Evolutionary conservation across 306 rosid genomes (phyloP).

Genomic region (Fragaria vesca): DNA sequence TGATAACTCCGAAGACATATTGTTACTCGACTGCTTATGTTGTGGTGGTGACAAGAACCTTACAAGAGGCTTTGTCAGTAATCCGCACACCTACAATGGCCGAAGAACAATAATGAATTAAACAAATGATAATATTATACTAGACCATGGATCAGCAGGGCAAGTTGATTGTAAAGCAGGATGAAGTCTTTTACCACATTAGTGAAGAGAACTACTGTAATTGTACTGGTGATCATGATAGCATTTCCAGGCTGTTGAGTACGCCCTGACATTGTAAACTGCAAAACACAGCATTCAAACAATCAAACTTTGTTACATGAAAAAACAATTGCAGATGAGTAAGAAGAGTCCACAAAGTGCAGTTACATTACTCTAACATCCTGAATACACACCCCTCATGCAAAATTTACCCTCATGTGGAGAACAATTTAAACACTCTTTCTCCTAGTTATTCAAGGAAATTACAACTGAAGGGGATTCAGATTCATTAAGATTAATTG

Average conservation of each 20-base stretch:
- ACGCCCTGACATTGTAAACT: constrained; percentile 57
- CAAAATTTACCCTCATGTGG: not conserved
- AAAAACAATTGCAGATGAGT: not conserved
- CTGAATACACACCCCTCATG: not conserved
- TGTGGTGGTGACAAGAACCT: constrained; percentile 43
- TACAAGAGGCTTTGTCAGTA: constrained; percentile 56
- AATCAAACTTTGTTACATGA: not conserved
- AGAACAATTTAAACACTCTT: not conserved
- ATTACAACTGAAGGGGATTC: not conserved
- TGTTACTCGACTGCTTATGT: constrained; percentile 8
- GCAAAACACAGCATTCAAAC: constrained; percentile 17
- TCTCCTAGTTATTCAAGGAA: not conserved
- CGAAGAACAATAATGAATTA: not conserved
- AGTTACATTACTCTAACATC: not conserved
- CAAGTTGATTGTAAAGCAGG: not conserved
- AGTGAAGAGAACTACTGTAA: constrained; percentile 57
- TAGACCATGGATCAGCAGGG: not conserved
- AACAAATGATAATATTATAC: not conserved
- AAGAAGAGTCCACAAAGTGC: not conserved
- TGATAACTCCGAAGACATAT: constrained; percentile 9
- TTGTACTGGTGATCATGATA: constrained; percentile 62
- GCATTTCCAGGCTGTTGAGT: constrained; percentile 50
- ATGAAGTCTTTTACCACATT: constrained; percentile 42
- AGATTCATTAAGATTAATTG: not conserved
- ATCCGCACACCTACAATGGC: constrained; percentile 59